These are phyloP conservation scores for Pseudogymnoascus sp. DNA, from an alignment of 2,329 filamentous ascomycete genomes.

Conservation along the genomic window DNA sequence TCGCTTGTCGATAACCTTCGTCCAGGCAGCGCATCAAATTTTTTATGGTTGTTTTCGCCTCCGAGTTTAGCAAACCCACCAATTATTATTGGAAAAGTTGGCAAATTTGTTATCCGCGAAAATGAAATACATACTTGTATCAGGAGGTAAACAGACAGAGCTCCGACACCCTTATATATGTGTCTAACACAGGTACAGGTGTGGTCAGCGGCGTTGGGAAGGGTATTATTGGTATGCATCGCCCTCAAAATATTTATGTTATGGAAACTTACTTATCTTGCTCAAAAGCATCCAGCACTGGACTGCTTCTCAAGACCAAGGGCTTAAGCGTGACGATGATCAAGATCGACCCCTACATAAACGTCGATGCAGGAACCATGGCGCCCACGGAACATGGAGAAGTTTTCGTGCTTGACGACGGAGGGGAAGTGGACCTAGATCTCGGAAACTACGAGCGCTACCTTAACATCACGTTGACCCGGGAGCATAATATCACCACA, in stretches of 20 bases:
- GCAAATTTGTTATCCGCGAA: no score
- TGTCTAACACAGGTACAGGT: constrained; percentile 22
- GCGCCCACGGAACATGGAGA: constrained; percentile 71
- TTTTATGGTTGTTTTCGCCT: no score
- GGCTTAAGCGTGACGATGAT: constrained; percentile 66
- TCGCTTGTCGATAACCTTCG: no score
- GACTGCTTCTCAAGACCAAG: constrained; percentile 69
- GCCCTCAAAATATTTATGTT: background rate
- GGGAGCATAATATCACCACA: constrained; percentile 93
- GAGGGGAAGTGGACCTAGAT: constrained; percentile 68
- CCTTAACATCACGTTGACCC: constrained; percentile 69
- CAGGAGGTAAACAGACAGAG: constrained; percentile 48
- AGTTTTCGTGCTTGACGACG: constrained; percentile 79
- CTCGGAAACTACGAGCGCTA: constrained; percentile 74
- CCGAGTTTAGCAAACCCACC: no score
- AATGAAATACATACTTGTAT: constrained; percentile 78
- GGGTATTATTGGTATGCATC: constrained; percentile 55
- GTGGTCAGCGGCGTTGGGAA: constrained; percentile 52
- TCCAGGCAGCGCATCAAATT: no score
- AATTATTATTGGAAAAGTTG: no score
- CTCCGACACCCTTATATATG: background rate
- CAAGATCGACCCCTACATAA: constrained; percentile 68
- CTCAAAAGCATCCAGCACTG: constrained; percentile 57
- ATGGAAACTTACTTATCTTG: constrained; percentile 19
- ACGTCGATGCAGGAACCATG: constrained; percentile 67